Base-by-base conservation (phyloP, 352 stramenopile species). In the Globisporangium solare region DNA sequence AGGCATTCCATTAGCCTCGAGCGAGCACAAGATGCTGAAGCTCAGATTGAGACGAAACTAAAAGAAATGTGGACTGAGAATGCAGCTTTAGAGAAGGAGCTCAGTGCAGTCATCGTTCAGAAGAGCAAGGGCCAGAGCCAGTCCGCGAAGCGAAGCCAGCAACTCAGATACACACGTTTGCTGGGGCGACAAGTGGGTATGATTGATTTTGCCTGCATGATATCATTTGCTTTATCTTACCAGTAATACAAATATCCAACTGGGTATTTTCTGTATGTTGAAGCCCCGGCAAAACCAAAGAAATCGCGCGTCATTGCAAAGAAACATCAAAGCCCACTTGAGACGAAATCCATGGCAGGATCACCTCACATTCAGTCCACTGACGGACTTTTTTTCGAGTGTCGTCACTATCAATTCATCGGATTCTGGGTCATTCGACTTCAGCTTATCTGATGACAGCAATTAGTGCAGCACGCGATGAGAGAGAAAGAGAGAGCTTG, bases 381-480 rank as follows among this genome's bases (percentile, higher is more conserved):
- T 7, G 15, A 4, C 10, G 48, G 17, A 47, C 18, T 15, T 56
- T 37, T 37, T 21, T 4, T 20, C 39, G 35, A 21, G 24, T 12
- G 12, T 52, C 15, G 47, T 49, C 17, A 17, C 39, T 31, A 43
- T 20, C 11, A 61, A 22, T 37, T 56, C 56, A 17, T 47, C 46
- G 40, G 42, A 55, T 31, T 50, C 27, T 13, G 40, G 12, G 1
- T 57, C 27, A 12, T 37, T 56, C 4, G 56, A 63, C 22, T 63
- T 63, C 24, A 64, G 58, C 40, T 15, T 64, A 22, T 64, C 58
- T 13, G 58, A 64, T 45, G 58, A 64, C 14, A 60, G 50, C 21
- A 55, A 20, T 39, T 61, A 27, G 24, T 27, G 24, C 5, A 27
- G 24, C n/a, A 5, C 24, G 5, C 24, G 24, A 27, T 27, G 24